A percentile compares a stretch with the other conserved stretches of the same genome.
Evolutionary conservation across 2,329 filamentous ascomycete genomes (phyloP).

Genomic region (Alternaria triticina): DNA sequence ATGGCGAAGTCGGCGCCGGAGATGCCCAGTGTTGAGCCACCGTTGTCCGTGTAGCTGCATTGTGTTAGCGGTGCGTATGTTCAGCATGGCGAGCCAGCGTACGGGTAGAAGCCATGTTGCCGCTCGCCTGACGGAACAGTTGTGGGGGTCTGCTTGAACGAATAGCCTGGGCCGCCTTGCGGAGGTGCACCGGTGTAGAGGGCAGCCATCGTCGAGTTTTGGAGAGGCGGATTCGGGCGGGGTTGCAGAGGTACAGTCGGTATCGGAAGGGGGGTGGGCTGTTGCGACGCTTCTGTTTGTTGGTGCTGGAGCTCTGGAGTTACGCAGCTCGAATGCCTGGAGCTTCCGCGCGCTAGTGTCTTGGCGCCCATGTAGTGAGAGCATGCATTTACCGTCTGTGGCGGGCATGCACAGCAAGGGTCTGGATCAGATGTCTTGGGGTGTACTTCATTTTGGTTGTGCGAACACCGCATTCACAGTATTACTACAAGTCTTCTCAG

Average conservation of each 20-base stretch:
- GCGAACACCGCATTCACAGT: background rate
- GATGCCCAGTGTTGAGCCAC: conserved; percentile 94
- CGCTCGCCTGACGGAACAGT: conserved; percentile 56
- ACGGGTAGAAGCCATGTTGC: conserved; percentile 94
- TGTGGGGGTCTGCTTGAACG: conserved; percentile 62
- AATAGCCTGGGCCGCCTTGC: conserved; percentile 63
- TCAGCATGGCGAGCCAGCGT: conserved; percentile 46
- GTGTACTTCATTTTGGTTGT: background rate
- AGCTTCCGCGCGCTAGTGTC: conserved; percentile 14
- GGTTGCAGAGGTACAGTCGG: conserved; percentile 10
- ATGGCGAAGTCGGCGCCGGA: conserved; percentile 93
- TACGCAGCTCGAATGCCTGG: conserved; percentile 33
- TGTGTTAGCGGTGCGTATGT: conserved; percentile 21
- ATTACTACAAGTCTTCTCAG: background rate
- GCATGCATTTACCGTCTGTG: background rate
- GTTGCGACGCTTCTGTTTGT: conserved; percentile 18
- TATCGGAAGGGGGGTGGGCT: conserved; percentile 18
- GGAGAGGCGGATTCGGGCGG: background rate
- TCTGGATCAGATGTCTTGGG: background rate
- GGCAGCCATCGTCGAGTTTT: conserved; percentile 57
- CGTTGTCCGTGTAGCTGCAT: conserved; percentile 92
- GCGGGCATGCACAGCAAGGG: background rate
- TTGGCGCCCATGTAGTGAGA: conserved; percentile 14
- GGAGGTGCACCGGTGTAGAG: conserved; percentile 59
- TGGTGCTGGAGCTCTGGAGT: conserved; percentile 34